Percentiles rank a stretch among this genome's conserved stretches.
Conservation (phyloP, 768 basidiomycete genomes). For the Boletus vermiculosoides region DNA sequence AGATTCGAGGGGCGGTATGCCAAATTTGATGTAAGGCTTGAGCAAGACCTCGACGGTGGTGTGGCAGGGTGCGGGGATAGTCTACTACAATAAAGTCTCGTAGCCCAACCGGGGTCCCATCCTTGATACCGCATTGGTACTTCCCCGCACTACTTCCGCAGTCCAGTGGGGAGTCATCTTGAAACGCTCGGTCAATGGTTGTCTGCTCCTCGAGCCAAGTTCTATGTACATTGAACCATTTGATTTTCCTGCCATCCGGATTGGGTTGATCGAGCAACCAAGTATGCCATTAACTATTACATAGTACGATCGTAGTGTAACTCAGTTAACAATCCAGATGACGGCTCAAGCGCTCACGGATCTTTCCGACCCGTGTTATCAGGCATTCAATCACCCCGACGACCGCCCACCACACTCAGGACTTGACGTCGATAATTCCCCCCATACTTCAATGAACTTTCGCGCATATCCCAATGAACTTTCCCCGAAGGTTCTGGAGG, state of each 20-base stretch:
- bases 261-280: background rate
- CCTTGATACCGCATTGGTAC: background rate
- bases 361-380: background rate
- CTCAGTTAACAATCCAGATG: too few species aligned
- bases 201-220: background rate
- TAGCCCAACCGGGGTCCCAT: background rate
- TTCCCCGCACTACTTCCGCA: background rate
- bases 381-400: background rate
- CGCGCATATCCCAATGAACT: constrained; percentile 1
- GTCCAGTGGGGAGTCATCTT: too few species aligned
- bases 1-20: too few species aligned
- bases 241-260: background rate
- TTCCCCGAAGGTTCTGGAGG: constrained; percentile 29
- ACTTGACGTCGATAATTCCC: background rate
- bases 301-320: too few species aligned
- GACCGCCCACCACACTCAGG: background rate
- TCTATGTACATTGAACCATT: background rate
- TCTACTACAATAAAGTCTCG: background rate
- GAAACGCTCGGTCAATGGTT: background rate
- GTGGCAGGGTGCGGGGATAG: background rate
- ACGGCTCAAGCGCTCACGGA: background rate
- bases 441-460: constrained; percentile 13
- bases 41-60: background rate
- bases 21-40: too few species aligned
- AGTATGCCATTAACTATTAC: too few species aligned